phyloP scores from a whole-genome alignment of 2,329 filamentous ascomycete species.

The Aphanocladium album region DNA sequence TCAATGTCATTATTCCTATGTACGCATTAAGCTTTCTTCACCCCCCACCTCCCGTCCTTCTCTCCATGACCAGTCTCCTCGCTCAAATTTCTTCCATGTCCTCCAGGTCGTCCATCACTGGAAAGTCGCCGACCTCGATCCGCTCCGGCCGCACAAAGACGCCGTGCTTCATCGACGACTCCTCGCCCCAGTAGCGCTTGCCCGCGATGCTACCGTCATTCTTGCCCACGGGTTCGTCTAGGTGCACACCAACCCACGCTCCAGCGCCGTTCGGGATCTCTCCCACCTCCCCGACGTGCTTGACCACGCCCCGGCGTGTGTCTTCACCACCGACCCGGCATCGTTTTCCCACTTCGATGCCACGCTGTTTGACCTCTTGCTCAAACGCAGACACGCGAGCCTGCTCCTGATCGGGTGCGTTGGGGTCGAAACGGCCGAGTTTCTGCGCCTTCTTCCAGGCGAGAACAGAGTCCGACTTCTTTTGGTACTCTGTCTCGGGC shows the following conservation, averaged over 20 bases:
- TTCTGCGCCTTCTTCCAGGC: constrained; percentile 95
- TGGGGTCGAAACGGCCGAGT: constrained; percentile 91
- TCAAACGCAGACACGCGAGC: constrained; percentile 64
- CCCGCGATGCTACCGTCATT: constrained; percentile 71
- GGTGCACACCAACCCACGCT: constrained; percentile 67
- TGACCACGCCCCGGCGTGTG: constrained; percentile 61
- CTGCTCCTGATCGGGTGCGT: constrained; percentile 68
- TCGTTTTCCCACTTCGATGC: constrained; percentile 58
- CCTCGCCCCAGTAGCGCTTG: constrained; percentile 64
- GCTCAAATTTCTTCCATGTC: constrained; percentile 68
- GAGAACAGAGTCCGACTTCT: constrained; percentile 79
- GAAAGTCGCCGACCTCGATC: constrained; percentile 71
- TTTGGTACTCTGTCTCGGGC: constrained; percentile 79
- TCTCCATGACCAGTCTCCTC: no score
- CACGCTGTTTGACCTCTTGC: constrained; percentile 64
- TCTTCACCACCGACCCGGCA: constrained; percentile 66
- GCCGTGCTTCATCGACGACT: constrained; percentile 62
- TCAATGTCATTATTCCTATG: no score
- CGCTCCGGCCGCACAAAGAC: constrained; percentile 76
- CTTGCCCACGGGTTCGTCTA: constrained; percentile 77
- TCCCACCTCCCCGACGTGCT: constrained; percentile 67
- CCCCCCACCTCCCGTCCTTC: neutral
- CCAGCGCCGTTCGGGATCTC: constrained; percentile 64
- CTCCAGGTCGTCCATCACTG: constrained; percentile 66
- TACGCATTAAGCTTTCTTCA: no score